Conservation (phyloP, 495 filamentous ascomycete genomes). For the Hypoxylon crocopeplum region DNA sequence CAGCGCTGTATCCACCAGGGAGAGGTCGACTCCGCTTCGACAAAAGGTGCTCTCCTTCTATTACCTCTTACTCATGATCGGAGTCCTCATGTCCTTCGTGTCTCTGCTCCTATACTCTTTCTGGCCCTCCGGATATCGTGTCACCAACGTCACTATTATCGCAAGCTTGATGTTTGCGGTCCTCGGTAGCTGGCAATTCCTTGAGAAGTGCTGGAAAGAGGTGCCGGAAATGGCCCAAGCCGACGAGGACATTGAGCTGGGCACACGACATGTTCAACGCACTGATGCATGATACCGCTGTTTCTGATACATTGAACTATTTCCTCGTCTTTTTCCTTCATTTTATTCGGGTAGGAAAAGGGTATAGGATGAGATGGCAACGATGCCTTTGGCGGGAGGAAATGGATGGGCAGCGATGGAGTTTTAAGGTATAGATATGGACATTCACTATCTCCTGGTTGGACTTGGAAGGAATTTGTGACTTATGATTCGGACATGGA, state of each 20-base stretch:
- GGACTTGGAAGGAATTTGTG: no score
- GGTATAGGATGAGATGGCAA: no score
- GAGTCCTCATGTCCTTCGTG: conserved; percentile 19
- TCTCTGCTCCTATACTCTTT: conserved; percentile 23
- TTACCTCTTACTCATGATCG: conserved; percentile 7
- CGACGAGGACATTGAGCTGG: conserved; percentile 7
- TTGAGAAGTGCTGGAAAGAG: conserved; percentile 22
- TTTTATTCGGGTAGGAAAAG: no score
- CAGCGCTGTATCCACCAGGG: conserved; percentile 8
- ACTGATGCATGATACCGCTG: not conserved
- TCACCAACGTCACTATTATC: conserved; percentile 10
- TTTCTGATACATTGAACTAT: no score
- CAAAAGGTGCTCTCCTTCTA: conserved; percentile 11
- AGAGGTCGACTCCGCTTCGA: conserved; percentile 4
- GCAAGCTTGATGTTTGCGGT: conserved; percentile 18
- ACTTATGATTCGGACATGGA: no score
- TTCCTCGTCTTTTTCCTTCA: no score
- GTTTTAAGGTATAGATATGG: no score
- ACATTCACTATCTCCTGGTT: no score
- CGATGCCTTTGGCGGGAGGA: no score
- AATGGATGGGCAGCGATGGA: no score
- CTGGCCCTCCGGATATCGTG: conserved; percentile 19
- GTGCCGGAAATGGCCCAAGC: not conserved
- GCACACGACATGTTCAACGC: not conserved
- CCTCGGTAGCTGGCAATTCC: conserved; percentile 26